Evolutionary conservation across 1,284 basidiomycete species (phyloP).

Genomic region (Sporisorium scitamineum): DNA sequence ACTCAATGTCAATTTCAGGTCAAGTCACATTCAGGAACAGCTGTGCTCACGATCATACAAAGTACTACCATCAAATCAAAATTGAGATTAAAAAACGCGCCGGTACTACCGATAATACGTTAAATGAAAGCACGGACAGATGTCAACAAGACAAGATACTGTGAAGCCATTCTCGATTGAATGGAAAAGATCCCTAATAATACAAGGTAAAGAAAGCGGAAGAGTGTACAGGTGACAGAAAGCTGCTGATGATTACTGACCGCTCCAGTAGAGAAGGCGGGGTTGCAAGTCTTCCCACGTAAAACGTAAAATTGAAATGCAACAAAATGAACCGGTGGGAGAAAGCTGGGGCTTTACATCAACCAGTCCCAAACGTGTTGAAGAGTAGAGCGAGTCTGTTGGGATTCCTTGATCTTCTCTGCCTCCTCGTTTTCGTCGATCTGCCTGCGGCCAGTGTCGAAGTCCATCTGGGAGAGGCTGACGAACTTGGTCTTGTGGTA

Average conservation of each 20-base stretch:
- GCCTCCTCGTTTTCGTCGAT: slow-evolving; percentile 47
- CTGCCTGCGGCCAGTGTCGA: slow-evolving; percentile 73
- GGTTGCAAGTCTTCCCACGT: background rate
- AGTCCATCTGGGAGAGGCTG: slow-evolving; percentile 69
- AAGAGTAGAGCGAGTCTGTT: slow-evolving; percentile 18
- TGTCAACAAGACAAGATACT: background rate
- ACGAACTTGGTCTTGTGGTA: slow-evolving; percentile 72
- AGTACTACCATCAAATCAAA: too few relatives aligned
- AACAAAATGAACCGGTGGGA: background rate
- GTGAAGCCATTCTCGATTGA: background rate
- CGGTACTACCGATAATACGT: too few relatives aligned
- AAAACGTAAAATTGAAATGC: too few relatives aligned
- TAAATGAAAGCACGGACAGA: background rate
- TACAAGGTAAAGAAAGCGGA: slow-evolving; percentile 28
- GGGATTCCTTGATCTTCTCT: slow-evolving; percentile 35
- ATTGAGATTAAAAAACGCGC: too few relatives aligned
- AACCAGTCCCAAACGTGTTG: slow-evolving; percentile 41
- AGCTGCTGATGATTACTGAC: background rate
- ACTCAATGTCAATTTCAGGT: too few relatives aligned
- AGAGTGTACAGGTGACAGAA: slow-evolving; percentile 6
- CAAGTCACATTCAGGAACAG: too few relatives aligned
- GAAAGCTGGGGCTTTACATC: slow-evolving; percentile 15
- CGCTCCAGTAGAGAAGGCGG: background rate
- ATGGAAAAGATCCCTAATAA: slow-evolving; percentile 21
- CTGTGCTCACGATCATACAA: too few relatives aligned